These are phyloP conservation scores for Candida sanyaensis DNA, from an alignment of 1,139 yeast species.

Conservation along the genomic window DNA sequence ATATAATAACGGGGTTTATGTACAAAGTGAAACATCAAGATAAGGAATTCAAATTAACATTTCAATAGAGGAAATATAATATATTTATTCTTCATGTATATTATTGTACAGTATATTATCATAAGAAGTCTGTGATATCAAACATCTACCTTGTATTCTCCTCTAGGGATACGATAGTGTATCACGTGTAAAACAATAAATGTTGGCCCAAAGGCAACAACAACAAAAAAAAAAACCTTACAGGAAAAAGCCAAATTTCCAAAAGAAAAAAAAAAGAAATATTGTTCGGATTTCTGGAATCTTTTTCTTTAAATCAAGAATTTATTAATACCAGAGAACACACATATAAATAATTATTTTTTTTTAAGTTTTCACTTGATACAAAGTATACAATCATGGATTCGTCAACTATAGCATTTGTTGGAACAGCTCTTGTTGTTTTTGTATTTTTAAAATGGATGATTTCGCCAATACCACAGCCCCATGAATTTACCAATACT, in stretches of 20 bases:
- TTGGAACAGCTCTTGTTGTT: slow-evolving; percentile 50
- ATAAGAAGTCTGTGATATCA: too few relatives aligned
- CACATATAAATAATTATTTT: too few relatives aligned
- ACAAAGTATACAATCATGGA: slow-evolving; percentile 39
- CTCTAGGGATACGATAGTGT: too few relatives aligned
- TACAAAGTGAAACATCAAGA: slow-evolving; percentile 73
- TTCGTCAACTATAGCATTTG: slow-evolving; percentile 51
- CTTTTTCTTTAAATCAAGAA: neutral
- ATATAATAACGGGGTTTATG: slow-evolving; percentile 73
- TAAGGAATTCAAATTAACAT: slow-evolving; percentile 44
- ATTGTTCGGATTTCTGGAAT: neutral
- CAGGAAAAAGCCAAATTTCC: too few relatives aligned
- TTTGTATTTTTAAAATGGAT: slow-evolving; percentile 64
- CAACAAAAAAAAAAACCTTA: neutral
- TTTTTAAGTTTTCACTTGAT: too few relatives aligned
- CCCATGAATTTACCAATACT: slow-evolving; percentile 24
- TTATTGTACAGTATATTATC: slow-evolving; percentile 1
- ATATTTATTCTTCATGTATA: neutral
- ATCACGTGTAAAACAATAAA: neutral
- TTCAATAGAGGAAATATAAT: slow-evolving; percentile 14
- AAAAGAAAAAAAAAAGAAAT: neutral
- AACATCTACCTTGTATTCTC: too few relatives aligned
- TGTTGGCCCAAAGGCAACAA: neutral
- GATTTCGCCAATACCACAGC: slow-evolving; percentile 52
- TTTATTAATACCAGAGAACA: too few relatives aligned